Evolutionary conservation across 2,329 filamentous ascomycete species (phyloP).

Genomic region (Fusarium hainanense): DNA sequence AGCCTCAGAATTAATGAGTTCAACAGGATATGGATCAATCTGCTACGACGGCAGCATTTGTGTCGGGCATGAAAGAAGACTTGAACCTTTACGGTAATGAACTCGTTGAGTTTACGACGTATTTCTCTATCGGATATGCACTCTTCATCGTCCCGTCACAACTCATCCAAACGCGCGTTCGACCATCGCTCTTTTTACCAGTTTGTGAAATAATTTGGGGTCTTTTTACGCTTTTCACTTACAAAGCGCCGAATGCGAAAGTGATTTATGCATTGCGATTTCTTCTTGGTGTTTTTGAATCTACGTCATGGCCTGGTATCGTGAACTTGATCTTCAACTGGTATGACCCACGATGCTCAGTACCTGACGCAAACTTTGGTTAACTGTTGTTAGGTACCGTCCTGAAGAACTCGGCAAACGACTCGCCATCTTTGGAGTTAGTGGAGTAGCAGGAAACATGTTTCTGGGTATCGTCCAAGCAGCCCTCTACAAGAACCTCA

Average conservation of each 20-base stretch:
- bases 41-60: slow-evolving; percentile 37
- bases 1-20: neutral
- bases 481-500: slow-evolving; percentile 36
- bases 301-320: slow-evolving; percentile 41
- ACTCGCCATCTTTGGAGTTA: slow-evolving; percentile 41
- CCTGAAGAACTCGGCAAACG: slow-evolving; percentile 40
- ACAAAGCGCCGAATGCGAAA: slow-evolving; percentile 33
- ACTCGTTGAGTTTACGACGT: slow-evolving; percentile 41
- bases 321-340: slow-evolving; percentile 41
- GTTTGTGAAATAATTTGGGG: slow-evolving; percentile 41
- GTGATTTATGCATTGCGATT: slow-evolving; percentile 33
- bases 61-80: slow-evolving; percentile 42
- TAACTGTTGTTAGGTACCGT: slow-evolving; percentile 15
- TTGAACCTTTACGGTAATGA: slow-evolving; percentile 32
- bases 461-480: slow-evolving; percentile 42
- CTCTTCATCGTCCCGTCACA: slow-evolving; percentile 40
- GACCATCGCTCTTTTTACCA: slow-evolving; percentile 37
- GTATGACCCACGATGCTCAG: neutral
- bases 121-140: slow-evolving; percentile 42
- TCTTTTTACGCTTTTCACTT: slow-evolving; percentile 34
- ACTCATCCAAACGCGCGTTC: slow-evolving; percentile 38
- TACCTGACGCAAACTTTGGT: no score
- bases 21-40: slow-evolving; percentile 43
- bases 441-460: slow-evolving; percentile 42
- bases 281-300: slow-evolving; percentile 41